Evolutionary conservation across 2,329 filamentous ascomycete species (phyloP).

Genomic region (Phialophora tarda): DNA sequence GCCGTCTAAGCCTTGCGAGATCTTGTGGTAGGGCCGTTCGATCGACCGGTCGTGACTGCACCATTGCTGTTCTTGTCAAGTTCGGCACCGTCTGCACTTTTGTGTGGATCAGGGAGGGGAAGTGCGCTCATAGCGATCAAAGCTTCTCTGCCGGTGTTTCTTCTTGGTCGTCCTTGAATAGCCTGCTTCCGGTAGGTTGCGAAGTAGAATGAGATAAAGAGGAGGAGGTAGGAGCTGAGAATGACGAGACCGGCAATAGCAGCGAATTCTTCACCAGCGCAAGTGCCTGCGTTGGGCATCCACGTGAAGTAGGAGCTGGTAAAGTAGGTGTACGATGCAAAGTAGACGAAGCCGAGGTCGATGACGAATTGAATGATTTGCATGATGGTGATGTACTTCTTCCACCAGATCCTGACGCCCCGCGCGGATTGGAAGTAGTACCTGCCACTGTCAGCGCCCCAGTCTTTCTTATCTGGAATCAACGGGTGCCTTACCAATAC

Average conservation of each 20-base stretch:
- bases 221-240: slow-evolving; percentile 90
- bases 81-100: slow-evolving; percentile 14
- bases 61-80: slow-evolving; percentile 42
- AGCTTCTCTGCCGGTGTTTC: slow-evolving; percentile 77
- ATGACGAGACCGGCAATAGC: slow-evolving; percentile 91
- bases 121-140: slow-evolving; percentile 82
- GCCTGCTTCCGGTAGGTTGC: slow-evolving; percentile 83
- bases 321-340: slow-evolving; percentile 99
- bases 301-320: slow-evolving; percentile 84
- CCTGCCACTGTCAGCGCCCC: slow-evolving; percentile 61
- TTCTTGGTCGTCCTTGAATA: slow-evolving; percentile 51
- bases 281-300: slow-evolving; percentile 82
- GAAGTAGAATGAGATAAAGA: slow-evolving; percentile 99
- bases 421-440: slow-evolving; percentile 99
- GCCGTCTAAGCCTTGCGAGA: slow-evolving; percentile 54
- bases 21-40: slow-evolving; percentile 52
- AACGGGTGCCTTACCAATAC: slow-evolving; percentile 80
- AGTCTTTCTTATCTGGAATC: neutral
- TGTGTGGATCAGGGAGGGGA: slow-evolving; percentile 58
- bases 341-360: slow-evolving; percentile 97
- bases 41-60: slow-evolving; percentile 44
- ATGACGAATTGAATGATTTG: slow-evolving; percentile 98
- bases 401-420: slow-evolving; percentile 97
- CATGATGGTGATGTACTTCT: slow-evolving; percentile 98
- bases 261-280: slow-evolving; percentile 95